A percentile compares a stretch with the other conserved stretches of the same genome.
Evolutionary conservation across 148 eudicot species (phyloP).

Genomic region (Simmondsia chinensis): DNA sequence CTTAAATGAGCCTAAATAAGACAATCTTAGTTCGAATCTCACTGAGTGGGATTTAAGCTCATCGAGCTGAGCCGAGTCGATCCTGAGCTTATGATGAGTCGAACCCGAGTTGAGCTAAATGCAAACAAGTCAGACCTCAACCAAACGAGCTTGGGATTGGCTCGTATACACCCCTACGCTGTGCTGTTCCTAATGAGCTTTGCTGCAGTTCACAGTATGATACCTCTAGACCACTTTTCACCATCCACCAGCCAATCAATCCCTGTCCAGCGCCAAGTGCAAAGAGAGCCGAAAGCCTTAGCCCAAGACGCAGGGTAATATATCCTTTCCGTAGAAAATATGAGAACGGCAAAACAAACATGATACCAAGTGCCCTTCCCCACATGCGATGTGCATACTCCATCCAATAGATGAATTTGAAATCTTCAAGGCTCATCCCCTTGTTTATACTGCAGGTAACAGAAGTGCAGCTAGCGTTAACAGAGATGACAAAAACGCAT

Average conservation of each 20-base stretch:
- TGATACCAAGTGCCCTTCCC: constrained; percentile 96
- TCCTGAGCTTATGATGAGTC: no score
- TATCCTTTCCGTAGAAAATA: constrained; percentile 87
- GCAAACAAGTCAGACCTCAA: no score
- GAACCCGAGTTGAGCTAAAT: no score
- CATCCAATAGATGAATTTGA: constrained; percentile 98
- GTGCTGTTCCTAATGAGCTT: no score
- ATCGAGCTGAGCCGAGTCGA: no score
- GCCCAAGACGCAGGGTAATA: constrained; percentile 67
- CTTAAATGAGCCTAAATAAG: no score
- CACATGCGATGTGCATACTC: constrained; percentile 99
- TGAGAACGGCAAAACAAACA: constrained; percentile 96
- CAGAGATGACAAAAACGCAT: no score
- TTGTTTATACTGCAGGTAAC: constrained; percentile 53
- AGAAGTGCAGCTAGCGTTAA: no score
- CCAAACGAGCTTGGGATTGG: no score
- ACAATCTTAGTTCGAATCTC: no score
- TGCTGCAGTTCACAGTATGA: not conserved
- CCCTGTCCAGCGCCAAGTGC: constrained; percentile 98
- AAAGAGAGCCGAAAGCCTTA: constrained; percentile 74
- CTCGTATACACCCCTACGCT: no score
- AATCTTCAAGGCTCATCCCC: constrained; percentile 89
- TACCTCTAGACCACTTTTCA: constrained; percentile 98
- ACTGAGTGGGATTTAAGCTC: no score
- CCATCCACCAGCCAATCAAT: constrained; percentile 99